Conservation (phyloP, 768 basidiomycete genomes). For the Leccinum incarnatum region DNA sequence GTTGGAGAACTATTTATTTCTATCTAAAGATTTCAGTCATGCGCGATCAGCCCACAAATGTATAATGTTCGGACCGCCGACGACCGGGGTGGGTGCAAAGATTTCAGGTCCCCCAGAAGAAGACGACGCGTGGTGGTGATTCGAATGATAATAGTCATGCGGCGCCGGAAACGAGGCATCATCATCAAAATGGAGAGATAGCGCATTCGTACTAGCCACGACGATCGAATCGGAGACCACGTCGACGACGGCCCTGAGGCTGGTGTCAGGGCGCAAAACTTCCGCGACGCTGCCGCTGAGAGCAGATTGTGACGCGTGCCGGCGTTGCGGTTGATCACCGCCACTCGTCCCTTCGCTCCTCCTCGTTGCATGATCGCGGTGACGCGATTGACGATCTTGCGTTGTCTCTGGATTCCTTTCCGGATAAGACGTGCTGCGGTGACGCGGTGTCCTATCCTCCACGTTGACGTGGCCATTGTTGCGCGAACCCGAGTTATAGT, state of each 20-base stretch:
- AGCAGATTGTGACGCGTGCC: slow-evolving; percentile 19
- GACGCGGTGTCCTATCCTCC: slow-evolving; percentile 14
- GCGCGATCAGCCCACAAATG: slow-evolving; percentile 34
- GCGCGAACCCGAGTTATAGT: slow-evolving; percentile 13
- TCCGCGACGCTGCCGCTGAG: slow-evolving; percentile 15
- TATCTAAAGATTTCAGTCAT: slow-evolving; percentile 20
- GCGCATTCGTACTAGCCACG: slow-evolving; percentile 30
- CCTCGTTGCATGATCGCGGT: slow-evolving; percentile 12
- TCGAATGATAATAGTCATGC: slow-evolving; percentile 17
- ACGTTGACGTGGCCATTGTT: background rate
- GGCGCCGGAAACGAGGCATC: slow-evolving; percentile 33
- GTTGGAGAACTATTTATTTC: background rate
- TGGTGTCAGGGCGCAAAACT: slow-evolving; percentile 13
- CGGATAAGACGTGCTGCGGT: slow-evolving; percentile 19
- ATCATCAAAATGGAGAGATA: slow-evolving; percentile 38
- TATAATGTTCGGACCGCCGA: slow-evolving; percentile 34
- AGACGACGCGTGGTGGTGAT: slow-evolving; percentile 14
- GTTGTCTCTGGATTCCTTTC: slow-evolving; percentile 13
- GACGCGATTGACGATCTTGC: slow-evolving; percentile 20
- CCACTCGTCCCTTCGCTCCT: slow-evolving; percentile 20
- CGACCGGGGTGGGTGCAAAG: slow-evolving; percentile 33
- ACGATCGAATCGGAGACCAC: slow-evolving; percentile 10
- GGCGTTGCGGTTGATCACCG: slow-evolving; percentile 7
- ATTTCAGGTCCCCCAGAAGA: slow-evolving; percentile 29
- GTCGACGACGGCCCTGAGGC: slow-evolving; percentile 13